Conservation (phyloP, 495 filamentous ascomycete species). For the Bathelium albidoporum region DNA sequence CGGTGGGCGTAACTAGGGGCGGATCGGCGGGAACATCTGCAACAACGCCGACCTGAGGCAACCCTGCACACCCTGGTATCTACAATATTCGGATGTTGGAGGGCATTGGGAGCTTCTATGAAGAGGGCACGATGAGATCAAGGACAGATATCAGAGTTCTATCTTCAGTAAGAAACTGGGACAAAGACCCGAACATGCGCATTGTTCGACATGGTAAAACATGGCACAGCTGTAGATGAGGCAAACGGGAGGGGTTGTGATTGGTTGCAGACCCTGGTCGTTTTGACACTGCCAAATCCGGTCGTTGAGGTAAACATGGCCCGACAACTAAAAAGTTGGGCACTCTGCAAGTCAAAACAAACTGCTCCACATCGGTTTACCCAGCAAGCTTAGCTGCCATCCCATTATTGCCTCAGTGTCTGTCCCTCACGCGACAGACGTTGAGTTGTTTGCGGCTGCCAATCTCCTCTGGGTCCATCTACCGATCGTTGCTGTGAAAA, state of each 20-base stretch:
- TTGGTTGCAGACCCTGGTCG: slow-evolving; percentile 1
- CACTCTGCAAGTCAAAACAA: slow-evolving; percentile 1
- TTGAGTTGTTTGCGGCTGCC: background rate
- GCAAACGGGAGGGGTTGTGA: background rate
- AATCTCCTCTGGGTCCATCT: background rate
- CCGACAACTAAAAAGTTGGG: background rate
- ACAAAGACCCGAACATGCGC: too few species aligned
- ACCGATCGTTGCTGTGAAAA: background rate
- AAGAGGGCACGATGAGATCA: too few species aligned
- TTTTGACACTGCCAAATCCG: slow-evolving; percentile 4
- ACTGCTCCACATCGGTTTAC: slow-evolving; percentile 1
- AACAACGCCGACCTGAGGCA: background rate
- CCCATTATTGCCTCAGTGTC: slow-evolving; percentile 3
- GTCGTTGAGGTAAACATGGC: background rate
- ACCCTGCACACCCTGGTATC: background rate
- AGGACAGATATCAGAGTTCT: too few species aligned
- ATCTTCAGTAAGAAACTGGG: too few species aligned
- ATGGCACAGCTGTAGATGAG: background rate
- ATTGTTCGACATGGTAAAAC: background rate
- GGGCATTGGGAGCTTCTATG: too few species aligned
- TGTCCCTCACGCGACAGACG: background rate
- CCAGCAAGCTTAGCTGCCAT: slow-evolving; percentile 5
- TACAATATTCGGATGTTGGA: too few species aligned
- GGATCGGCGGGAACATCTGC: background rate
- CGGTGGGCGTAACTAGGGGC: background rate